Evolutionary conservation across 345 rosid species (phyloP), one percentile per base, ranked within the genome.

Genomic region (Eucalyptus polyanthemos): DNA sequence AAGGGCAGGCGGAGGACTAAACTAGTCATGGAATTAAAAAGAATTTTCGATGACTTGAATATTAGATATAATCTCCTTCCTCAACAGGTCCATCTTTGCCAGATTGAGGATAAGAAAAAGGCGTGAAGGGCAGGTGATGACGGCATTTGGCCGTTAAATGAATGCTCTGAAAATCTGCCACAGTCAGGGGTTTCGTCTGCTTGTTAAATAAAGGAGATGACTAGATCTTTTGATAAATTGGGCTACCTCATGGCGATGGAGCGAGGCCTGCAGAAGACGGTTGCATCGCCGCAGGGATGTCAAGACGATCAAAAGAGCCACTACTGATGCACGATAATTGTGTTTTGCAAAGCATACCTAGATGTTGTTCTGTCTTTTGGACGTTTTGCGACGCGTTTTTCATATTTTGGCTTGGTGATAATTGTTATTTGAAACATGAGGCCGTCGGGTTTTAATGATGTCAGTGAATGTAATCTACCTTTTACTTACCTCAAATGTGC

Each of bases 51-150:
- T 88, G 94, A 94, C 54, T 91, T 96, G 69, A 88, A 92, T 58
- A 90, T 96, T n/a, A 92, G 92, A 50, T 95, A 92, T 93, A 90
- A 90, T 22, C 95, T 95, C 50, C 94, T 93, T 88, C 93, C 95
- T 50, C 97, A 95, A 87, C 89, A 92, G 88, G 92, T 96, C 89
- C 93, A 92, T 90, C 90, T 94, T 86, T 89, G 56, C 21, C 91
- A 93, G 58, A 80, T 86, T 25, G 90, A 65, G 50, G 27, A 37
- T 13, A 85, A 67, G 34, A 86, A 58, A 50, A 24, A 85, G 80
- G 56, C 65, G 56, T 60, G 51, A 83, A 83, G 76, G 37, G 76
- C 3, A 7, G 76, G 76, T 29, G 76, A 65, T 65, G 76, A 65
- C n/a, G 16, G 76, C 76, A n/a, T n/a, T 65, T 14, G 34, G 19